Conservation (phyloP, 78 protist genomes). For the Polysphondylium violaceum region DNA sequence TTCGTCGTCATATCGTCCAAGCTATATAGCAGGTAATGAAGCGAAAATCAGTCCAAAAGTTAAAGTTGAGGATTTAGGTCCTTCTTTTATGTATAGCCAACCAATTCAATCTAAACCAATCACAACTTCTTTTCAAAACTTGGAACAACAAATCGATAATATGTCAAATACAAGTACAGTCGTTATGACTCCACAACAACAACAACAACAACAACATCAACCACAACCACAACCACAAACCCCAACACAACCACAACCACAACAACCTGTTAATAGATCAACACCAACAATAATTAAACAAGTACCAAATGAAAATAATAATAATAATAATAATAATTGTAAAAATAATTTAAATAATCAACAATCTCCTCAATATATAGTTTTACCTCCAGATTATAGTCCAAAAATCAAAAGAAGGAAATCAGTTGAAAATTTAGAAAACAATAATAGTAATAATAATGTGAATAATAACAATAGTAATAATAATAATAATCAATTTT, state of each 20-base stretch:
- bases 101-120: too few species aligned
- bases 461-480: neutral
- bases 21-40: too few species aligned
- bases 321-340: neutral
- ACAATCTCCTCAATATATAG: neutral
- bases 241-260: neutral
- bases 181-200: too few species aligned
- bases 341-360: neutral
- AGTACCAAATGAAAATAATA: neutral
- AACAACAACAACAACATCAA: neutral
- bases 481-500: neutral
- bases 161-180: neutral
- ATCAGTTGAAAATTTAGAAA: neutral
- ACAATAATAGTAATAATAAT: neutral
- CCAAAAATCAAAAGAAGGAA: neutral
- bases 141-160: neutral
- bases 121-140: too few species aligned
- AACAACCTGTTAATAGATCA: neutral
- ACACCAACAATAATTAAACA: neutral
- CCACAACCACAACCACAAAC: neutral
- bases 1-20: neutral
- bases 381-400: too few species aligned
- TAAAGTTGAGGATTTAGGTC: too few species aligned
- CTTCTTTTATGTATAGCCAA: too few species aligned
- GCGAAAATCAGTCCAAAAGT: too few species aligned